Evolutionary conservation across 2,329 filamentous ascomycete species (phyloP), one percentile per base, ranked within the genome.

Genomic region (Penicillium sp.): DNA sequence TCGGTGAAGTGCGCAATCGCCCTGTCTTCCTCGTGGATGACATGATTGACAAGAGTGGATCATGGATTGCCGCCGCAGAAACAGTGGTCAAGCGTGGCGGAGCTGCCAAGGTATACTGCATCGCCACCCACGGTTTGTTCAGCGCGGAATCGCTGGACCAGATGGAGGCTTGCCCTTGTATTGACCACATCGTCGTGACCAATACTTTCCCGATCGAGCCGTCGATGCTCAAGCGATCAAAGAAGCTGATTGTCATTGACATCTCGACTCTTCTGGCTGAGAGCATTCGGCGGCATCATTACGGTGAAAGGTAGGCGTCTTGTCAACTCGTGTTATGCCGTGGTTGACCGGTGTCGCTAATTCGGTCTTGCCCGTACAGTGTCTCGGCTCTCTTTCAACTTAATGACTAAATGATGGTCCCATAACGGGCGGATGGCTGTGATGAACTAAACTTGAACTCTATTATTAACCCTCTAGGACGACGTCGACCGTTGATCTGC

Each of bases 31-130:
- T 98, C 52, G 87, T 98, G 43, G 93, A 98, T 67, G 93, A 98
- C 67, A 97, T 98, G 87, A 96, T 98, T 63, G 93, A 98, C 73
- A 96, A 95, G 73, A 84, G 90, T 8, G 88, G 86, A 11, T 95
- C 89, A 5, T 98, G 93, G 93, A 94, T 98, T 58, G 91, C 91
- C 5, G 93, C 93, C 5, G 93, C 93, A 9, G 93, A 98, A 75
- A 95, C 90, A 1, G 91, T 95, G 2, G 88, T 95, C 45, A 97
- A 97, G 76, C 83, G 86, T 55, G 94, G 93, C 55, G 81, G 83
- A 39, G 93, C 93, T 1, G 95, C 88, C 60, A 93, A 87, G 70
- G 93, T 98, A 33, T 97, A 95, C 71, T 95, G 90, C 76, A 95
- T 98, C 74, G 93, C 91, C 6, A 97, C 93, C 0, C 93, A 98